phyloP scores from a whole-genome alignment of 164 flowering plant genomes.

The Taxillus chinensis region DNA sequence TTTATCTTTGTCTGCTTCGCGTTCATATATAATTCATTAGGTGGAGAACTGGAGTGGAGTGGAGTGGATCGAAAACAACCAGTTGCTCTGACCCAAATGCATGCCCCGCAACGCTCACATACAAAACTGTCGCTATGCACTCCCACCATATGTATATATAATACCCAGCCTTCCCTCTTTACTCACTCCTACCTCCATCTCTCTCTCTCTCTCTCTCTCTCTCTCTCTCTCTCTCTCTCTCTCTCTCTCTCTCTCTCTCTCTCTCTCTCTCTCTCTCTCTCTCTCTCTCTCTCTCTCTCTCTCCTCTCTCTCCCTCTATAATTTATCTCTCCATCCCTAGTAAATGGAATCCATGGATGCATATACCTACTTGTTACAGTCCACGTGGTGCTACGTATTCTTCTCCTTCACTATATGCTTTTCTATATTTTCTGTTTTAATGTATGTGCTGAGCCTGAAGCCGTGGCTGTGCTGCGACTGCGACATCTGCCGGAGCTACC shows the following conservation, averaged over 20 bases:
- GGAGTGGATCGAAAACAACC: too few relatives aligned
- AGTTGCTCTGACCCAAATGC: too few relatives aligned
- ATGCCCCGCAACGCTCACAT: too few relatives aligned
- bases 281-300: background rate
- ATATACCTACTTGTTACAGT: background rate
- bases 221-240: background rate
- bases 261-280: background rate
- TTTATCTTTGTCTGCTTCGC: too few relatives aligned
- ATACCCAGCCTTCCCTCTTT: too few relatives aligned
- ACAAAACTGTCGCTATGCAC: too few relatives aligned
- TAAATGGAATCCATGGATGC: background rate
- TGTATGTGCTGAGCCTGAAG: constrained; percentile 13
- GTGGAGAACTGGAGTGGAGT: too few relatives aligned
- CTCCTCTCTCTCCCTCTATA: background rate
- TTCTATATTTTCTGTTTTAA: constrained; percentile 19
- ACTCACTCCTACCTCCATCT: too few relatives aligned
- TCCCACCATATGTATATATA: too few relatives aligned
- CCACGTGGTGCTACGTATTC: constrained; percentile 24
- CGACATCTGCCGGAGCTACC: constrained; percentile 31
- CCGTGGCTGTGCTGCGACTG: constrained; percentile 45
- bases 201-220: too few relatives aligned
- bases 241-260: background rate
- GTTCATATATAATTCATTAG: too few relatives aligned
- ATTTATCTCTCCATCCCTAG: background rate
- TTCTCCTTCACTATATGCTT: constrained; percentile 20